Conservation (phyloP, 192 early-diverging fungal species). For the Lobosporangium transversale region DNA sequence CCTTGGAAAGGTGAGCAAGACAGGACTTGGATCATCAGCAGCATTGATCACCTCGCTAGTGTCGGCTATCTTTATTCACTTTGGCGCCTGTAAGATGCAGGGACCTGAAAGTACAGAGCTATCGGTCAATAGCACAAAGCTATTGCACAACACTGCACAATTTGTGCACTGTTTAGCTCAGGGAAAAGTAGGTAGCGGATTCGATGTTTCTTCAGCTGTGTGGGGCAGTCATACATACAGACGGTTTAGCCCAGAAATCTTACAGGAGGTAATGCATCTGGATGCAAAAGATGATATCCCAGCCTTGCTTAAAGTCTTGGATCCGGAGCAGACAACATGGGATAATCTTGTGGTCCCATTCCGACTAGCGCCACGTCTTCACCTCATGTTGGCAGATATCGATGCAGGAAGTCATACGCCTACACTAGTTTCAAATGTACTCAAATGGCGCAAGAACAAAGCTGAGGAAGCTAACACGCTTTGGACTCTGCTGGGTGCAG, state of each 20-base stretch:
- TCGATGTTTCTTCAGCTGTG: slow-evolving; percentile 94
- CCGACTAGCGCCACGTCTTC: slow-evolving; percentile 75
- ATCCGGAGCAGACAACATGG: slow-evolving; percentile 65
- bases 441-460: slow-evolving; percentile 82
- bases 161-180: slow-evolving; percentile 96
- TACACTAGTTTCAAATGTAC: slow-evolving; percentile 86
- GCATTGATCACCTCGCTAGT: slow-evolving; percentile 95
- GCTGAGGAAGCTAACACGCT: slow-evolving; percentile 65
- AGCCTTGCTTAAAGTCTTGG: slow-evolving; percentile 48
- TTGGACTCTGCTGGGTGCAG: slow-evolving; percentile 71
- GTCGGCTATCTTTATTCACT: slow-evolving; percentile 79
- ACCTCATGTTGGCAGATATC: slow-evolving; percentile 90
- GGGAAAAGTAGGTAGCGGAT: slow-evolving; percentile 97
- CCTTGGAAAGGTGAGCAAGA: slow-evolving; percentile 85
- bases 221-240: slow-evolving; percentile 90
- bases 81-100: slow-evolving; percentile 55
- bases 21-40: slow-evolving; percentile 97
- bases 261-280: slow-evolving; percentile 64
- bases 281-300: slow-evolving; percentile 44
- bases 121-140: slow-evolving; percentile 10
- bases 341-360: slow-evolving; percentile 74
- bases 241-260: slow-evolving; percentile 79
- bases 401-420: slow-evolving; percentile 95
- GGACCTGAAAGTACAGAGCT: not conserved
- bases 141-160: slow-evolving; percentile 92